A percentile compares a stretch with the other conserved stretches of the same genome.
Evolutionary conservation across 306 rosid species (phyloP).

Genomic region (Pterocarpus macrocarpus): DNA sequence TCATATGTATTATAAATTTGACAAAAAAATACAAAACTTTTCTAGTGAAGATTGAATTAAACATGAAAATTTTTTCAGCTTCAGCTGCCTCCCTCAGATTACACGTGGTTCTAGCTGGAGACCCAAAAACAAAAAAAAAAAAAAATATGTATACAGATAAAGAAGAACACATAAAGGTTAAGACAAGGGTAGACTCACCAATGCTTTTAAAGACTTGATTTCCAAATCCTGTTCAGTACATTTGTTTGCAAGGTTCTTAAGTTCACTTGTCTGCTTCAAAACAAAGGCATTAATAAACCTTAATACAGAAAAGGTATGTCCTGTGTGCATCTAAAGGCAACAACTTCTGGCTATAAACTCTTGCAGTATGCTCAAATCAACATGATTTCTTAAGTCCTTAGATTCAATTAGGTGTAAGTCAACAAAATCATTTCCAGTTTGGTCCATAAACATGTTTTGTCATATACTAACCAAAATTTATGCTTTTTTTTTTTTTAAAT

Average conservation of each 20-base stretch:
- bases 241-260: constrained; percentile 62
- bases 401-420: constrained; percentile 10
- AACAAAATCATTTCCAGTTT: background rate
- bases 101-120: background rate
- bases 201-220: constrained; percentile 76
- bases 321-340: constrained; percentile 14
- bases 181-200: constrained; percentile 62
- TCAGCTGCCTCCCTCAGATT: background rate
- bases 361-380: constrained; percentile 22
- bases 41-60: background rate
- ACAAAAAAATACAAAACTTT: background rate
- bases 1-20: background rate
- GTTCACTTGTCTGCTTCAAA: constrained; percentile 67
- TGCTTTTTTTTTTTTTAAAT: background rate
- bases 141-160: constrained; percentile 22
- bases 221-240: constrained; percentile 74
- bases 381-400: constrained; percentile 25
- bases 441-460: constrained; percentile 3
- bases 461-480: constrained; percentile 13
- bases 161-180: constrained; percentile 22
- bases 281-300: constrained; percentile 45
- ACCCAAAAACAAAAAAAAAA: background rate
- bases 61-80: too few relatives aligned
- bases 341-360: constrained; percentile 26
- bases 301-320: constrained; percentile 21